Conservation (phyloP, 2,329 filamentous ascomycete genomes). For the Ramularia endophylla region DNA sequence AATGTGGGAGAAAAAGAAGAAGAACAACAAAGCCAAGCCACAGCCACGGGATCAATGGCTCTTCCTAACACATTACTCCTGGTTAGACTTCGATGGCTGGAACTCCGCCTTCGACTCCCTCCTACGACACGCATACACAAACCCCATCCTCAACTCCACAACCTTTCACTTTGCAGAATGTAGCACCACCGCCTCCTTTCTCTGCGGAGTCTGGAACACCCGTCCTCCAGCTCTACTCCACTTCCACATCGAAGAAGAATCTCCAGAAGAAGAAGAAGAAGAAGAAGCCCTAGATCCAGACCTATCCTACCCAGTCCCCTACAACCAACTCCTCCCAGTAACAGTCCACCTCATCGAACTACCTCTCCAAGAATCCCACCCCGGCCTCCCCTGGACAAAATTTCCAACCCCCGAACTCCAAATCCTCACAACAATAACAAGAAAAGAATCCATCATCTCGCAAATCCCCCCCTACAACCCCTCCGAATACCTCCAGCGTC, state of each 20-base stretch:
- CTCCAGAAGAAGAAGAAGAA: conserved; percentile 2
- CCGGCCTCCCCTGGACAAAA: conserved; percentile 8
- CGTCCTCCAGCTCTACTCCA: conserved; percentile 14
- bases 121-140: conserved; percentile 9
- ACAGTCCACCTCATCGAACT: conserved; percentile 17
- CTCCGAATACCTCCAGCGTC: no score
- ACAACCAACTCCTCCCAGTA: conserved; percentile 7
- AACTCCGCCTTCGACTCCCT: conserved; percentile 12
- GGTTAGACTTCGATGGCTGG: conserved; percentile 7
- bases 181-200: conserved; percentile 9
- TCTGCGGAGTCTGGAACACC: conserved; percentile 16
- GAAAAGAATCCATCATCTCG: conserved; percentile 13
- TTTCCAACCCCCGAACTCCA: conserved; percentile 13
- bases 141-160: conserved; percentile 12
- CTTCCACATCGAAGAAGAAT: conserved; percentile 13
- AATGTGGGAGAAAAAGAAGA: conserved; percentile 8
- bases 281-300: conserved; percentile 7
- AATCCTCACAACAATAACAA: conserved; percentile 13
- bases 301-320: conserved; percentile 5
- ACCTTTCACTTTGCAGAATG: conserved; percentile 14
- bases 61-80: conserved; percentile 8
- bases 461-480: conserved; percentile 14
- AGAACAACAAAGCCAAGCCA: not conserved
- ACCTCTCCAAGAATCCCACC: conserved; percentile 12
- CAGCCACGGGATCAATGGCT: conserved; percentile 14